These are phyloP conservation scores for Endoconidiophora polonica DNA, from an alignment of 2,329 filamentous ascomycete species.

Conservation along the genomic window DNA sequence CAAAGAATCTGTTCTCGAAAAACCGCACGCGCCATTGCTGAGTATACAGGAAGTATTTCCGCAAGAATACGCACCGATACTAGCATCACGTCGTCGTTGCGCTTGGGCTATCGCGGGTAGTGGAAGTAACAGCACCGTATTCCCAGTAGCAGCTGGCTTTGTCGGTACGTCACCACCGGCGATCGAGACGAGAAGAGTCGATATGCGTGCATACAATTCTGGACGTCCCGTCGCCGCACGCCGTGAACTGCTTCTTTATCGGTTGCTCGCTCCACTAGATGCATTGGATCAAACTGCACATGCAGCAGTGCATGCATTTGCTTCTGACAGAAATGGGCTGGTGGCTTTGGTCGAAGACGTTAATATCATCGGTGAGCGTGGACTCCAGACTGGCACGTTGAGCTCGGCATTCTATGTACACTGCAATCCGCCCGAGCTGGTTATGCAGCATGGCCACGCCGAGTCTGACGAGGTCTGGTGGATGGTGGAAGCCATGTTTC, in stretches of 20 bases:
- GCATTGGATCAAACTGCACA: constrained; percentile 27
- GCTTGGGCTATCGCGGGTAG: constrained; percentile 33
- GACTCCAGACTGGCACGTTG: constrained; percentile 28
- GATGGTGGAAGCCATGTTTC: constrained; percentile 35
- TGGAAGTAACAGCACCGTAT: constrained; percentile 21
- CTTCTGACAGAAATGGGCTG: constrained; percentile 36
- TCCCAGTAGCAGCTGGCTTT: constrained; percentile 19
- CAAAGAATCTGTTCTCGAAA: constrained; percentile 23
- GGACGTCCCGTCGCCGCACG: constrained; percentile 26
- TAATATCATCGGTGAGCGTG: constrained; percentile 25
- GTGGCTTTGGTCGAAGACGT: constrained; percentile 34
- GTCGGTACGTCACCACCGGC: constrained; percentile 28
- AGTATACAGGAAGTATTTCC: constrained; percentile 28
- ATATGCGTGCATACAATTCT: constrained; percentile 30
- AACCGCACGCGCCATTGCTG: constrained; percentile 20
- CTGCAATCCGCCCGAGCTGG: constrained; percentile 29
- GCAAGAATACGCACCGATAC: constrained; percentile 20
- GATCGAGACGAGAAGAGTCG: constrained; percentile 38
- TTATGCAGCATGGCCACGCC: constrained; percentile 23
- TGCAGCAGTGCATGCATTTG: constrained; percentile 32
- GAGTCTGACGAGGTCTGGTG: constrained; percentile 29
- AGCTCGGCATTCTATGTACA: constrained; percentile 37
- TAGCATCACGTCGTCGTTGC: constrained; percentile 20
- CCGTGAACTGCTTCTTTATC: constrained; percentile 33
- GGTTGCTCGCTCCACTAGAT: constrained; percentile 28